Conservation (phyloP, 345 rosid genomes). For the Punica granatum region DNA sequence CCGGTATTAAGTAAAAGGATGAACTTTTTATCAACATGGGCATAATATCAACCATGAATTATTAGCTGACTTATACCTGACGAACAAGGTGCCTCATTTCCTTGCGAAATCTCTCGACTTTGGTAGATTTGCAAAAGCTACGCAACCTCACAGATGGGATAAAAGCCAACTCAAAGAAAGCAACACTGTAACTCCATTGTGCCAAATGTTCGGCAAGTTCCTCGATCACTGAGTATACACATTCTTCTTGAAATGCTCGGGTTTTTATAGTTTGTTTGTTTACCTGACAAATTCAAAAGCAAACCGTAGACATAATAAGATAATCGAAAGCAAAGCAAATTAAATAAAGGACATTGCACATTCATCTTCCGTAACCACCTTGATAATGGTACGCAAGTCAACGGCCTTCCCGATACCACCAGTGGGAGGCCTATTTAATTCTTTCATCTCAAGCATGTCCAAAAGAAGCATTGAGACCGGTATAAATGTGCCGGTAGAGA, state of each 20-base stretch:
- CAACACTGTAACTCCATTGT: conserved; percentile 79
- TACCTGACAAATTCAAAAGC: conserved; percentile 34
- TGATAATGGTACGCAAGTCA: conserved; percentile 59
- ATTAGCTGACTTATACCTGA: conserved; percentile 39
- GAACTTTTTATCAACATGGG: background rate
- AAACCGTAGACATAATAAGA: background rate
- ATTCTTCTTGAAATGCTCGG: conserved; percentile 89
- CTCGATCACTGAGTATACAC: conserved; percentile 75
- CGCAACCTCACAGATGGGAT: conserved; percentile 68
- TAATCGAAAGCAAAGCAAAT: background rate
- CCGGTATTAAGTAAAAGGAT: background rate
- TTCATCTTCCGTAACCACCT: conserved; percentile 32
- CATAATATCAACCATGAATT: background rate
- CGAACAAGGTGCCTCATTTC: conserved; percentile 79
- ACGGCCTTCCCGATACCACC: conserved; percentile 90
- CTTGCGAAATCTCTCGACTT: conserved; percentile 79
- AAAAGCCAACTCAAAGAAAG: conserved; percentile 83
- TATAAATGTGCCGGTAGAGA: conserved; percentile 63
- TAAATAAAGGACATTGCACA: background rate
- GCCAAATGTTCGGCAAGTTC: conserved; percentile 86
- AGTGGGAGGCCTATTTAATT: conserved; percentile 65
- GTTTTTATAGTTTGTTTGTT: conserved; percentile 80
- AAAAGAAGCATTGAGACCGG: conserved; percentile 86
- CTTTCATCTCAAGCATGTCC: conserved; percentile 99
- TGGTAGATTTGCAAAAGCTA: conserved; percentile 67